Evolutionary conservation across 148 eudicot genomes (phyloP).

Genomic region (Rhododendron williamsianum): DNA sequence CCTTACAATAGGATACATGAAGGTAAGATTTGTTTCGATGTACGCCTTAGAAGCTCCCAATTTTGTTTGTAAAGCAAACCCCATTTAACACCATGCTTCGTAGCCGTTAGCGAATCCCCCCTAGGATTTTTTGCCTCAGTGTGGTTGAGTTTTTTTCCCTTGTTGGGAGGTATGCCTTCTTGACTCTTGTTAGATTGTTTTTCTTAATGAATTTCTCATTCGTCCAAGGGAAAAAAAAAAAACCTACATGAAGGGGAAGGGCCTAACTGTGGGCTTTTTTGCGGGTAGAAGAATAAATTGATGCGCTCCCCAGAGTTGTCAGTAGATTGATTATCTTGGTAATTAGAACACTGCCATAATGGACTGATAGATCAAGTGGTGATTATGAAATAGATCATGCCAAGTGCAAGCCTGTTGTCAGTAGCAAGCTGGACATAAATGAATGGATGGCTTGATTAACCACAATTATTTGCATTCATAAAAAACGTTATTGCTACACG

Average conservation of each 20-base stretch:
- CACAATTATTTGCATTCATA: background rate
- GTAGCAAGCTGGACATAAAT: background rate
- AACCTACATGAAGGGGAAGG: background rate
- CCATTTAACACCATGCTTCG: background rate
- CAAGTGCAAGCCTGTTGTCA: background rate
- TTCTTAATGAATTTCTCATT: background rate
- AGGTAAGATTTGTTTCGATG: background rate
- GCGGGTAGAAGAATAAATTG: background rate
- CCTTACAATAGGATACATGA: background rate
- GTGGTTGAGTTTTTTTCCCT: background rate
- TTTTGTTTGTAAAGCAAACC: background rate
- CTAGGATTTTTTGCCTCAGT: background rate
- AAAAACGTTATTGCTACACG: background rate
- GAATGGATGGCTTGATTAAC: background rate
- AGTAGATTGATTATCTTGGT: conserved; percentile 45
- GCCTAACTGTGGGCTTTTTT: background rate
- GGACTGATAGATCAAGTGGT: background rate
- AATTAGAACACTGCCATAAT: background rate
- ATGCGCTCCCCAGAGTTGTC: conserved; percentile 27
- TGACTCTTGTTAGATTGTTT: background rate
- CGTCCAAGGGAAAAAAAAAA: no score
- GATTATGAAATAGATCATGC: background rate
- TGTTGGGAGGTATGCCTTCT: background rate
- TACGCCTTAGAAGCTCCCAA: no score
- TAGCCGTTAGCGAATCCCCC: background rate